Evolutionary conservation across 768 basidiomycete species (phyloP), one percentile per base, ranked within the genome.

Genomic region (Panellus pusillus): DNA sequence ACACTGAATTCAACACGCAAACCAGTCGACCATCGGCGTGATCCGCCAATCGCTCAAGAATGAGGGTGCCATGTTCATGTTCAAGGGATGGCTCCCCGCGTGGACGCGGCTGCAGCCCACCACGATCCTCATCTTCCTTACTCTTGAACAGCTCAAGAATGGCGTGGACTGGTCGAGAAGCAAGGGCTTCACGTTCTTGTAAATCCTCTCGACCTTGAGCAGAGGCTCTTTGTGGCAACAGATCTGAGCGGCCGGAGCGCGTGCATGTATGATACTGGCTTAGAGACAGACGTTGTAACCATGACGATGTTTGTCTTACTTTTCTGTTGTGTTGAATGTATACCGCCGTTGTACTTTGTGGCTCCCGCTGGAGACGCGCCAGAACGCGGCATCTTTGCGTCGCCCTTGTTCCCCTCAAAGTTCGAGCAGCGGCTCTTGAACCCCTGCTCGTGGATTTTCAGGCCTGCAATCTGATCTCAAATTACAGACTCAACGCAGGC

Each of bases 1-100:
- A 47, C 41, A 7, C 52, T n/a, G n/a, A n/a, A 51, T 57, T 58
- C 55, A 28, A 24, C 11, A 13, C 17, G 8, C 37, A n/a, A 31
- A 29, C 12, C 60, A 87, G 85, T 90, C 87, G 1, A 89, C 91
- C 0, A 58, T 93, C 24, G 77, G 70, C 6, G 87, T 89, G 38
- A 90, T 93, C 65, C 75, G 78, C 17, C 61, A 75, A 11, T 88
- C 89, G 17, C 72, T 93, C 56, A 76, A 79, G 55, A 83, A 72
- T 58, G 91, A 93, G 62, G 91, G 91, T 13, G 68, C 89, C 3
- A 87, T 87, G 82, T 93, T 93, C 79, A 89, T 93, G 87, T 91
- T 93, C 77, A 91, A 91, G 67, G 91, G 91, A 57, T 93, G 91
- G 91, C 69, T 93, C 9, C 91, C 91, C 0, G 89, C 91, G 11